Evolutionary conservation across 495 filamentous ascomycete genomes (phyloP).

Genomic region (Trichocladium antarcticum): DNA sequence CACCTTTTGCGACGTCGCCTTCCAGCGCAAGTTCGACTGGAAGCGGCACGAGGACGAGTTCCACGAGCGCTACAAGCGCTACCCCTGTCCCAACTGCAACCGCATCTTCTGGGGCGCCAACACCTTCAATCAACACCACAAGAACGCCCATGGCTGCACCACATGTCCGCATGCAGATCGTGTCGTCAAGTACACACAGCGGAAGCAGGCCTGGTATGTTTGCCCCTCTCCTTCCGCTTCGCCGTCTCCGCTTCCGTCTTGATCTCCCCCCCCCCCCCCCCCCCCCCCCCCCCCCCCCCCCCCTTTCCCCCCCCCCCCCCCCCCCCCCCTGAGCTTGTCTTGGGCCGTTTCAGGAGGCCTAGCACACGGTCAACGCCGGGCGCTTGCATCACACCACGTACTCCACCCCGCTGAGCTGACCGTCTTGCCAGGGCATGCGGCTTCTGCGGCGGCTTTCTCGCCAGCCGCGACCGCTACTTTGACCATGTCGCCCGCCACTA

Average conservation of each 20-base stretch:
- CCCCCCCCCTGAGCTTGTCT: not conserved
- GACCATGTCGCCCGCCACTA: slow-evolving; percentile 42
- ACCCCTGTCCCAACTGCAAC: slow-evolving; percentile 40
- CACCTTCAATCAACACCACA: slow-evolving; percentile 43
- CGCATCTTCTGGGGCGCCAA: slow-evolving; percentile 42
- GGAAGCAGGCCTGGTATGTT: slow-evolving; percentile 23
- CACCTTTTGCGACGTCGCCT: slow-evolving; percentile 41
- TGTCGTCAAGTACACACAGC: slow-evolving; percentile 31
- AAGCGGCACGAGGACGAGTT: slow-evolving; percentile 44
- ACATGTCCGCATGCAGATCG: slow-evolving; percentile 39
- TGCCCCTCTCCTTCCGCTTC: not conserved
- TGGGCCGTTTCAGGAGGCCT: not conserved
- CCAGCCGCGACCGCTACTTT: slow-evolving; percentile 38
- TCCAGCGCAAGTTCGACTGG: slow-evolving; percentile 44
- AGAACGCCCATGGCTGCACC: slow-evolving; percentile 40
- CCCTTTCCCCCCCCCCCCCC: too few relatives aligned
- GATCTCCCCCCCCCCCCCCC: not conserved
- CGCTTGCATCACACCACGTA: slow-evolving; percentile 18
- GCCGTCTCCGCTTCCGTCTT: not conserved
- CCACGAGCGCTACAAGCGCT: slow-evolving; percentile 41
- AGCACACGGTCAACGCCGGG: slow-evolving; percentile 15
- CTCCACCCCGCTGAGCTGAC: not conserved
- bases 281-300: not conserved
- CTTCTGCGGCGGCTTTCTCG: slow-evolving; percentile 39
- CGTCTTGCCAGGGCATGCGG: slow-evolving; percentile 30